Base-by-base conservation (phyloP, 176 grass and related monocot genomes). In the Avena insularis region DNA sequence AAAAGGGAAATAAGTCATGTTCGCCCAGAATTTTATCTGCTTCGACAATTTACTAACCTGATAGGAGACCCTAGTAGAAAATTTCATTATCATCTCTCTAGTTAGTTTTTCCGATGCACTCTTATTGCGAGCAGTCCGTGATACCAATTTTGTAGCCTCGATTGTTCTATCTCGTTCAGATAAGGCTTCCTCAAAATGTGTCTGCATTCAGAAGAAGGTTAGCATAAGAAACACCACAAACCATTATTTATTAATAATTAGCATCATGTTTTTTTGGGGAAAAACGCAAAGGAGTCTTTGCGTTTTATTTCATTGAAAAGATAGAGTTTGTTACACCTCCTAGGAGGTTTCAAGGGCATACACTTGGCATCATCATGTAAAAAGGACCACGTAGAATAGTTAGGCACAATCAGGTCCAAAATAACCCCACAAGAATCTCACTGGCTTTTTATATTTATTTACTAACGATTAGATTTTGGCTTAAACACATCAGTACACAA, bases 181-280 rank as follows among this genome's bases (percentile, higher is more conserved):
- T 77, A 95, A 91, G 31, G 93, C 96, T 88, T 98, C 96, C 73
- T 98, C 96, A 68, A 98, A 98, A 92, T 98, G 93, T 87, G 86
- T 88, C 96, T 98, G 82, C 82, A 86, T 74, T 60, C 67, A 91
- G 55, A 63, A 84, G n/a, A 81, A 83, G 82, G 77, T 6, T 13
- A 72, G 14, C 20, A 89, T 87, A 85, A 91, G 73, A 71, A 70
- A 87, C 23, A 31, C 48, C 14, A 50, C 47, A 51, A 62, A 75
- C 68, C 38, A 61, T 84, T 74, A 60, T 61, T 73, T 58, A 38
- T 25, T 83, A 83, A 60, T 15, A 27, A 80, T 63, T 60, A 80
- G 48, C 21, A 80, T 80, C 45, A 49, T 66, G 63, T 66, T 35
- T 35, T 35, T 35, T 35, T 35, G 33, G 33, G 33, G 33, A 4